Evolutionary conservation across 2,329 filamentous ascomycete species (phyloP).

Genomic region (Alternaria gansuensis): DNA sequence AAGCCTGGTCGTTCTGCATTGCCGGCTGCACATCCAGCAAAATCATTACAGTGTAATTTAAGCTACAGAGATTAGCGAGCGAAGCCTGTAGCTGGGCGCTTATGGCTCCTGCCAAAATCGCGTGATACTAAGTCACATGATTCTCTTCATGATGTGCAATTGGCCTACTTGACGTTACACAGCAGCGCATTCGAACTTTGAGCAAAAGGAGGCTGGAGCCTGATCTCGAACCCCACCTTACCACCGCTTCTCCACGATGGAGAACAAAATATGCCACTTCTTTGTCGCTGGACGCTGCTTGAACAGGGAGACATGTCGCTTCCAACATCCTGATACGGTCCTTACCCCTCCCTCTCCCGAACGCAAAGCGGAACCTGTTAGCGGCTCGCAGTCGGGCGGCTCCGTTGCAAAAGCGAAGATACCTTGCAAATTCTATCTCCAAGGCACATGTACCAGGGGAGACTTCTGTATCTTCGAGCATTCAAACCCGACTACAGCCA

Average conservation of each 20-base stretch:
- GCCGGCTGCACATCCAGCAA: too few relatives aligned
- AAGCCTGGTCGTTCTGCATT: too few relatives aligned
- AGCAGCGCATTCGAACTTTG: background rate
- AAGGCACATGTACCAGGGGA: conserved; percentile 5
- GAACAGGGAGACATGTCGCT: conserved; percentile 4
- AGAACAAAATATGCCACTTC: conserved; percentile 7
- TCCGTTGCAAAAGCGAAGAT: conserved; percentile 2
- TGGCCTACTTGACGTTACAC: conserved; percentile 8
- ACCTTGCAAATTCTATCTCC: conserved; percentile 6
- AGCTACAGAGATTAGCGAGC: too few relatives aligned
- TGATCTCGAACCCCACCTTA: background rate
- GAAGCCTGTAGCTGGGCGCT: background rate
- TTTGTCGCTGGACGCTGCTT: conserved; percentile 5
- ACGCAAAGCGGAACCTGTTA: conserved; percentile 5
- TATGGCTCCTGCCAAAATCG: background rate
- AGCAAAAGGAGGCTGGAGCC: conserved; percentile 5
- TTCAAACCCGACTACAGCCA: background rate
- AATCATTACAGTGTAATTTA: too few relatives aligned
- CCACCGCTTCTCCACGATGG: background rate
- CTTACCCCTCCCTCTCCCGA: background rate
- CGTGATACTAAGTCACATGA: background rate
- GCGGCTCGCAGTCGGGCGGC: background rate
- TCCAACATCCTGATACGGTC: conserved; percentile 5
- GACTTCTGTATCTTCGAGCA: conserved; percentile 3
- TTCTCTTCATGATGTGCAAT: background rate